Conservation (phyloP, 2,329 filamentous ascomycete species). For the Penicillium sp. region DNA sequence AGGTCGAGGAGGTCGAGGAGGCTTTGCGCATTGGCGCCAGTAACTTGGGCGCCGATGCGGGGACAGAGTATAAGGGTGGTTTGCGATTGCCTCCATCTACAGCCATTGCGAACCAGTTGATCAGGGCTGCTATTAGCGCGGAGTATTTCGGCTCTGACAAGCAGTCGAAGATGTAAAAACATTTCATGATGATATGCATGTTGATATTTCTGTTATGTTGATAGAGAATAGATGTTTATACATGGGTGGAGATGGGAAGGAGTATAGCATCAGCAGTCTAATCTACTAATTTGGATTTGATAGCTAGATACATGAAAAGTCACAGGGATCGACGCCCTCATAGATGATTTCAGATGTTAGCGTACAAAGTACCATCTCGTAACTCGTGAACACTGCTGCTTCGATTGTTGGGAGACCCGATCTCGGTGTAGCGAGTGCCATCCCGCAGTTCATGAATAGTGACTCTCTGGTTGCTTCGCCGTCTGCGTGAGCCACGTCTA, state of each 20-base stretch:
- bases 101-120: constrained; percentile 89
- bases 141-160: constrained; percentile 67
- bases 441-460: constrained; percentile 47
- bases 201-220: neutral
- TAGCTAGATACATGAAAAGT: neutral
- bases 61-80: constrained; percentile 70
- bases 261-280: neutral
- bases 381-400: constrained; percentile 43
- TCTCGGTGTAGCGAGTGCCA: constrained; percentile 44
- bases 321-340: neutral
- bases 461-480: constrained; percentile 36
- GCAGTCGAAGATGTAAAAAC: constrained; percentile 48
- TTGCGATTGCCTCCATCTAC: constrained; percentile 81
- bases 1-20: constrained; percentile 75
- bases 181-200: neutral
- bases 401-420: constrained; percentile 37
- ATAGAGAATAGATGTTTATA: constrained; percentile 3
- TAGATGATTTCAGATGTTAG: constrained; percentile 33
- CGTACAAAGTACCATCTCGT: constrained; percentile 46
- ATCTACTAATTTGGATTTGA: neutral
- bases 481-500: constrained; percentile 28
- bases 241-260: neutral
- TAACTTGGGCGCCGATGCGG: constrained; percentile 65
- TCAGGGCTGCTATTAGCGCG: constrained; percentile 71
- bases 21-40: constrained; percentile 70